Conservation (phyloP, 371 early-diverging fungal genomes). For the Batkoa obscura region DNA sequence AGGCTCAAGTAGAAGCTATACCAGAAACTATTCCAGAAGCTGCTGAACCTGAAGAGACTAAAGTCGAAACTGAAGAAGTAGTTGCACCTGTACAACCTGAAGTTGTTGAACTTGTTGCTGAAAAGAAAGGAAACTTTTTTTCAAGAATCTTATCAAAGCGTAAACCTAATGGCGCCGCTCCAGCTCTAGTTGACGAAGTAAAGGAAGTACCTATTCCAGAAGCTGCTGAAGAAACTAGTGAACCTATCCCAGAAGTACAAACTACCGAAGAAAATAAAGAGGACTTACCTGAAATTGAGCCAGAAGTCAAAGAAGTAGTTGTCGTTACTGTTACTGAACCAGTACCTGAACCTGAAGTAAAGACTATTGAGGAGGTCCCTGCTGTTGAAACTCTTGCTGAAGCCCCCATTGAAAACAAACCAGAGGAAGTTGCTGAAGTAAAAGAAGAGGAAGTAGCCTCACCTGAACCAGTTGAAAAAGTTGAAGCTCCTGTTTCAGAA, state of each 20-base stretch:
- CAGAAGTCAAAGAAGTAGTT: too few relatives aligned
- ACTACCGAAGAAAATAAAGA: too few relatives aligned
- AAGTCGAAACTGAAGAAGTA: background rate
- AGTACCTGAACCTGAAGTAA: background rate
- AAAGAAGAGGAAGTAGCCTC: background rate
- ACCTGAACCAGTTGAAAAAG: background rate
- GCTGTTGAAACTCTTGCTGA: background rate
- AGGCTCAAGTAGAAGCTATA: too few relatives aligned
- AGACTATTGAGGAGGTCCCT: background rate
- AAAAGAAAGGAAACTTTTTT: background rate
- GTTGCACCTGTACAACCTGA: background rate
- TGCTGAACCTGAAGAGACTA: background rate
- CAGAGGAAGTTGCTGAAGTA: background rate
- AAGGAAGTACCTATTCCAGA: too few relatives aligned
- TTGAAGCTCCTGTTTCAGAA: background rate
- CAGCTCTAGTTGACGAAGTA: background rate
- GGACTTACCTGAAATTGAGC: too few relatives aligned
- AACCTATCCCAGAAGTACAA: too few relatives aligned
- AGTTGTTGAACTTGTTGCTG: background rate
- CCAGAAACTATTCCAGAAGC: background rate
- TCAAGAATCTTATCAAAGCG: background rate
- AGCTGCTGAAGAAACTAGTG: too few relatives aligned
- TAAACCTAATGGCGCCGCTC: background rate
- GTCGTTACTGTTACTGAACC: background rate
- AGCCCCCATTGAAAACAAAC: background rate